Evolutionary conservation across 148 eudicot genomes (phyloP).

Genomic region (Cornus suecica): DNA sequence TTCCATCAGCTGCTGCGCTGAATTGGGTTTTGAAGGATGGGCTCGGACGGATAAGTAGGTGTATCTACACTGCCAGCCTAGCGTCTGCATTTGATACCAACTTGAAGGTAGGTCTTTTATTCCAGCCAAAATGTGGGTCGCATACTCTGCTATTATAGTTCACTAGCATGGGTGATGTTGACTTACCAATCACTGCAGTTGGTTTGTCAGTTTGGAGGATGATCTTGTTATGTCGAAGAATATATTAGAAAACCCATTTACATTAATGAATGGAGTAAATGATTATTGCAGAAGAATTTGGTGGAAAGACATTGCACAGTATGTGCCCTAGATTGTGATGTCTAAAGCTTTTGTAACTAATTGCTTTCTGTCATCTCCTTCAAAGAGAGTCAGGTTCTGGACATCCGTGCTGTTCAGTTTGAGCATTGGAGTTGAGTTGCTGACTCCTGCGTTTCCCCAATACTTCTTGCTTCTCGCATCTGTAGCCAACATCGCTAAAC

Average conservation of each 20-base stretch:
- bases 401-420: conserved; percentile 87
- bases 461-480: conserved; percentile 92
- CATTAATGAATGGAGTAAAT: neutral
- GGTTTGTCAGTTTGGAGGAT: neutral
- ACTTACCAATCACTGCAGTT: neutral
- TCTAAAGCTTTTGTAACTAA: neutral
- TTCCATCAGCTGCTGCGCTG: conserved; percentile 91
- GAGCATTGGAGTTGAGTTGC: conserved; percentile 90
- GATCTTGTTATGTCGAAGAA: neutral
- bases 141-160: neutral
- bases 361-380: conserved; percentile 14
- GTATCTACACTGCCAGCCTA: conserved; percentile 83
- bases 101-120: conserved; percentile 59
- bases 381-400: conserved; percentile 82
- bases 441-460: conserved; percentile 84
- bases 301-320: neutral
- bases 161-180: neutral
- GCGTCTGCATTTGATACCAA: conserved; percentile 96
- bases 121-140: neutral
- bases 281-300: neutral
- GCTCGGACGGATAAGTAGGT: conserved; percentile 89
- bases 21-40: conserved; percentile 99
- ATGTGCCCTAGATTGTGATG: neutral
- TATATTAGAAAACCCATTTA: neutral
- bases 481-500: conserved; percentile 85